Evolutionary conservation across 2,329 filamentous ascomycete genomes (phyloP).

Genomic region (Stagonosporopsis cucurbitacearum): DNA sequence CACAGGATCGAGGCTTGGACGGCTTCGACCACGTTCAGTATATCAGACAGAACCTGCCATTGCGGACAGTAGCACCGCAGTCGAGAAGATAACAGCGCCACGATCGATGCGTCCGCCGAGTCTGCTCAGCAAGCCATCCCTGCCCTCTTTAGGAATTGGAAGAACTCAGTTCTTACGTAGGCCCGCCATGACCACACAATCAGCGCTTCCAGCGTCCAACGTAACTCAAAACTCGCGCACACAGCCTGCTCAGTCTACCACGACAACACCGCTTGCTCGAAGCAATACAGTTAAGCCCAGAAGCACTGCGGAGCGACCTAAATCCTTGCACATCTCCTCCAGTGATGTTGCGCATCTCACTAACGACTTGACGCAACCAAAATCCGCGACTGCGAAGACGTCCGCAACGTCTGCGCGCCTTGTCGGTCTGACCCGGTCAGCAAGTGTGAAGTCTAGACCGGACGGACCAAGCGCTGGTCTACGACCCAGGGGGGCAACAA

Average conservation of each 20-base stretch:
- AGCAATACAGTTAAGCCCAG: slow-evolving; percentile 25
- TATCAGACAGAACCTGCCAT: slow-evolving; percentile 33
- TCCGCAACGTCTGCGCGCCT: slow-evolving; percentile 34
- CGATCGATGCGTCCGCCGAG: slow-evolving; percentile 29
- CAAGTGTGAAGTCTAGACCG: slow-evolving; percentile 30
- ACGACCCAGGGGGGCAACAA: slow-evolving; percentile 15
- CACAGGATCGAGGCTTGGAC: slow-evolving; percentile 19
- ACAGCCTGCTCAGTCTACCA: slow-evolving; percentile 41
- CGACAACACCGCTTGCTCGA: slow-evolving; percentile 16
- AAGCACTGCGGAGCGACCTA: slow-evolving; percentile 30
- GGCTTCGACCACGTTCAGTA: slow-evolving; percentile 40
- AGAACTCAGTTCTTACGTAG: slow-evolving; percentile 43
- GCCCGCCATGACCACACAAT: slow-evolving; percentile 28
- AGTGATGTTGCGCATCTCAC: slow-evolving; percentile 14
- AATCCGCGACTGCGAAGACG: slow-evolving; percentile 16
- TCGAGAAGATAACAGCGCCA: slow-evolving; percentile 15
- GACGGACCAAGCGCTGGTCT: slow-evolving; percentile 20
- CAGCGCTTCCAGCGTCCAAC: slow-evolving; percentile 16
- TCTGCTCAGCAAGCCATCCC: slow-evolving; percentile 27
- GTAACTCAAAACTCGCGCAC: slow-evolving; percentile 38
- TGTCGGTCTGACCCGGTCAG: slow-evolving; percentile 35
- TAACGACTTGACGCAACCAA: slow-evolving; percentile 17
- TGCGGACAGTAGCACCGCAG: slow-evolving; percentile 10
- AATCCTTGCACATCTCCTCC: slow-evolving; percentile 30
- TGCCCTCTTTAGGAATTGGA: slow-evolving; percentile 25